These are phyloP conservation scores for Chalciporus piperatus DNA, from an alignment of 768 basidiomycete genomes.

Conservation along the genomic window DNA sequence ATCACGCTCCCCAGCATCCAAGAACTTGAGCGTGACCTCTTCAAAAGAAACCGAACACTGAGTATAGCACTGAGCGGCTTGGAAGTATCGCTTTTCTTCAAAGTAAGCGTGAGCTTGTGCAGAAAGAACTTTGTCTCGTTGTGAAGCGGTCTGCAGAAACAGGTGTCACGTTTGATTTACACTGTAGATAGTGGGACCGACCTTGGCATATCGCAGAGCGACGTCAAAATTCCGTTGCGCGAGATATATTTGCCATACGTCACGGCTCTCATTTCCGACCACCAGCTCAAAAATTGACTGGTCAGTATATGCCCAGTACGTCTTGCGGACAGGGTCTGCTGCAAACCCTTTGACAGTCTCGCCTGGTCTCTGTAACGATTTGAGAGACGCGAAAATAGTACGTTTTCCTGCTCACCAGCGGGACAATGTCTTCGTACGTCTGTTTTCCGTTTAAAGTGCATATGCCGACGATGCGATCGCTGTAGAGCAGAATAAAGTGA, in stretches of 20 bases:
- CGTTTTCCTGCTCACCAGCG: slow-evolving; percentile 54
- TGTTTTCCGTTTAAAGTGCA: slow-evolving; percentile 77
- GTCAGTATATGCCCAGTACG: slow-evolving; percentile 93
- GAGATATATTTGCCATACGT: slow-evolving; percentile 92
- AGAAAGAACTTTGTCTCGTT: slow-evolving; percentile 80
- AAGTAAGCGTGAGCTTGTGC: slow-evolving; percentile 84
- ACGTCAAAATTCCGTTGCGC: slow-evolving; percentile 73
- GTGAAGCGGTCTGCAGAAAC: slow-evolving; percentile 68
- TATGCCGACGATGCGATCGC: slow-evolving; percentile 72
- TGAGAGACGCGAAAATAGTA: slow-evolving; percentile 6
- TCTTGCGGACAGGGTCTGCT: slow-evolving; percentile 82
- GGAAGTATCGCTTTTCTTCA: slow-evolving; percentile 76
- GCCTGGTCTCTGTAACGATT: slow-evolving; percentile 56
- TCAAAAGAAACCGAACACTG: slow-evolving; percentile 88
- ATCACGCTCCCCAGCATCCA: slow-evolving; percentile 88
- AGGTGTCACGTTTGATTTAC: background rate
- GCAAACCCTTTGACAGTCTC: slow-evolving; percentile 74
- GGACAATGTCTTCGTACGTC: slow-evolving; percentile 80
- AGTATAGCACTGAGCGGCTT: slow-evolving; percentile 89
- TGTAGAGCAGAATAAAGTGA: slow-evolving; percentile 86
- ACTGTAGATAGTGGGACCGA: slow-evolving; percentile 27
- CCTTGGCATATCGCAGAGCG: slow-evolving; percentile 82
- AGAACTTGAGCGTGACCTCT: slow-evolving; percentile 85
- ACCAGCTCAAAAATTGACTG: slow-evolving; percentile 86
- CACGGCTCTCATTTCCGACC: slow-evolving; percentile 83